Base-by-base conservation (phyloP, 78 protist species). In the Dictyostelium firmibasis region DNA sequence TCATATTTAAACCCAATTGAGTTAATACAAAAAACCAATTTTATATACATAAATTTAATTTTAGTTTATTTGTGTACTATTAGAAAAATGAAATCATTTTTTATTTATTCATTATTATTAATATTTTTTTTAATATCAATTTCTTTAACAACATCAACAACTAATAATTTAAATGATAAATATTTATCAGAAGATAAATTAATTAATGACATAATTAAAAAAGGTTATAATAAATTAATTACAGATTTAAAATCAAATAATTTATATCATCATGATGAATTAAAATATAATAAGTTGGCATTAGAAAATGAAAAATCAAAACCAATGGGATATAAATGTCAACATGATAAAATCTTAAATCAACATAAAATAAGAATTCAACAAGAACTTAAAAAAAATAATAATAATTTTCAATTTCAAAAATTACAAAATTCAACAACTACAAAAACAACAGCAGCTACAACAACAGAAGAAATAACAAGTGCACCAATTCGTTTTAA, bases 401-500 rank as follows among this genome's bases (percentile, higher is more conserved):
- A n/a, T n/a, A n/a, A n/a, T n/a, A n/a, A n/a, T n/a, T n/a, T n/a
- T 33, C 29, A 72, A 33, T 33, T 0, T 27, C 14, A 75, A 36
- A 33, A 29, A 75, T 23, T 36, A 36, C 0, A 33, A 29, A 36
- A n/a, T n/a, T n/a, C n/a, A n/a, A n/a, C n/a, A n/a, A n/a, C n/a
- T n/a, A n/a, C n/a, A n/a, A n/a, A n/a, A n/a, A n/a, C n/a, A n/a
- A n/a, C n/a, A n/a, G n/a, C n/a, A n/a, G 10, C 35, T 7, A 20
- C 35, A 36, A 50, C 33, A 35, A 27, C 75, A 7, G 20, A 33
- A 25, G 1, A 14, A 31, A 18, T 14, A 29, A 7, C 81, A 35
- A 50, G 47, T 81, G 33, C 5, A 35, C 74, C 85, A 50, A 82
- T 82, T 82, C 36, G 86, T 35, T 35, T 82, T 4, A 2, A 82